These are phyloP conservation scores for Teunomyces cretensis DNA, from an alignment of 805 yeast species.

Conservation along the genomic window DNA sequence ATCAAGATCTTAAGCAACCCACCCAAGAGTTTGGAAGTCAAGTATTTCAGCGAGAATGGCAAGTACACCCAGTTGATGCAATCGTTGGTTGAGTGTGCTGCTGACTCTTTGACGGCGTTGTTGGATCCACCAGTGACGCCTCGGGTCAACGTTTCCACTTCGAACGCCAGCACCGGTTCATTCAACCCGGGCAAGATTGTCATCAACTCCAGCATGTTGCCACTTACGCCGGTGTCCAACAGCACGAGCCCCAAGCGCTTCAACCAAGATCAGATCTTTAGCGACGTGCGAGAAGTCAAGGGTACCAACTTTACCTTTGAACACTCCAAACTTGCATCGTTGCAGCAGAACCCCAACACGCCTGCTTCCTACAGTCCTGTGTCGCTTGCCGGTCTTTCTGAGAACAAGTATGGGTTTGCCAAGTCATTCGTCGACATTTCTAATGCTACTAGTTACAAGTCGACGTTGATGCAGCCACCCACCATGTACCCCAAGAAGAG, in stretches of 20 bases:
- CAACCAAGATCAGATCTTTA: slow-evolving; percentile 7
- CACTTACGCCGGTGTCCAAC: slow-evolving; percentile 23
- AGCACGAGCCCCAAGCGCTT: slow-evolving; percentile 24
- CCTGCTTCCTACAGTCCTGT: slow-evolving; percentile 8
- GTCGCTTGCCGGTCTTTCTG: slow-evolving; percentile 6
- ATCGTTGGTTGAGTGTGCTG: slow-evolving; percentile 31
- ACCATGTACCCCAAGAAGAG: slow-evolving; percentile 12
- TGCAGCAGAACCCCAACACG: slow-evolving; percentile 9
- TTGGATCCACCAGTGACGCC: slow-evolving; percentile 34
- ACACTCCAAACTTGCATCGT: not conserved
- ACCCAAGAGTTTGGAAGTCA: slow-evolving; percentile 46
- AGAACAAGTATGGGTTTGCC: slow-evolving; percentile 4
- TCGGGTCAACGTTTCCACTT: slow-evolving; percentile 12
- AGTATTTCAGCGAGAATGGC: slow-evolving; percentile 40
- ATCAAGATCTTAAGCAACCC: slow-evolving; percentile 42
- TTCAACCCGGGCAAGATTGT: not conserved
- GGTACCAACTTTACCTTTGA: not conserved
- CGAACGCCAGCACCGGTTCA: not conserved
- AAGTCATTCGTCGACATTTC: slow-evolving; percentile 5
- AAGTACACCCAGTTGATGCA: slow-evolving; percentile 39
- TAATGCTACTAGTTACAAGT: slow-evolving; percentile 3
- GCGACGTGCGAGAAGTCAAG: not conserved
- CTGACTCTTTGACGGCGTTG: slow-evolving; percentile 20
- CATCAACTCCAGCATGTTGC: slow-evolving; percentile 9
- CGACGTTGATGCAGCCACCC: slow-evolving; percentile 12